Evolutionary conservation across 2,329 filamentous ascomycete species (phyloP).

Genomic region (Reticulascus tulasneorum): DNA sequence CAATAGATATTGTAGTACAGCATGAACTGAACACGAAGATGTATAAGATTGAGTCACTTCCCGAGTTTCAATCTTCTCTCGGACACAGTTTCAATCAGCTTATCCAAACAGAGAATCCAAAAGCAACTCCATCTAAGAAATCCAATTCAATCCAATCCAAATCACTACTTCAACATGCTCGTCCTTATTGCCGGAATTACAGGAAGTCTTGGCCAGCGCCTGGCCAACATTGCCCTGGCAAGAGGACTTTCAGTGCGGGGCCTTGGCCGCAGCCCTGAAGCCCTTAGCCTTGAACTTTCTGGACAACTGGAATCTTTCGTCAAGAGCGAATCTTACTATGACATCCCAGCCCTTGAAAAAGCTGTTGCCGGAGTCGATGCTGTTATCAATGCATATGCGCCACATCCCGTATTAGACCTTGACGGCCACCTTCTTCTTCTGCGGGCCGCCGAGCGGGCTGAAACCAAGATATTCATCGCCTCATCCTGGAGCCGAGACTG

Average conservation of each 20-base stretch:
- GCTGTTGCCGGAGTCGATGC: constrained; percentile 29
- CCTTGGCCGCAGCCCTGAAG: constrained; percentile 24
- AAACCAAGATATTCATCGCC: constrained; percentile 24
- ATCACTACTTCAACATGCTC: constrained; percentile 29
- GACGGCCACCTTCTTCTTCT: constrained; percentile 31
- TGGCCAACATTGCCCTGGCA: constrained; percentile 19
- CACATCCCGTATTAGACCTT: constrained; percentile 17
- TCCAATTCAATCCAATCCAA: too few species aligned
- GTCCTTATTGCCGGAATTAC: constrained; percentile 32
- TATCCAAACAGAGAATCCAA: too few species aligned
- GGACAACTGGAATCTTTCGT: constrained; percentile 24
- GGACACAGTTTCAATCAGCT: too few species aligned
- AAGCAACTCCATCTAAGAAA: too few species aligned
- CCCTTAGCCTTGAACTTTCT: constrained; percentile 16
- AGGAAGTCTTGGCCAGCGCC: constrained; percentile 27
- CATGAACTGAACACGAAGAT: too few species aligned
- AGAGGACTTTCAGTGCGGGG: constrained; percentile 29
- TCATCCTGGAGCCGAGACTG: constrained; percentile 29
- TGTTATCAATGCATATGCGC: constrained; percentile 27
- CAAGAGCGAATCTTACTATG: constrained; percentile 19
- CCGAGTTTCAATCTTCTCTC: too few species aligned
- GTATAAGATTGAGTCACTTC: too few species aligned
- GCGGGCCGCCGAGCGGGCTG: constrained; percentile 29
- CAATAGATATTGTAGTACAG: too few species aligned
- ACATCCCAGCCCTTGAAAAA: constrained; percentile 25